Percentiles rank a stretch among this genome's conserved stretches.
Evolutionary conservation across 441 rosid species (phyloP).

Genomic region (Sinapis alba): DNA sequence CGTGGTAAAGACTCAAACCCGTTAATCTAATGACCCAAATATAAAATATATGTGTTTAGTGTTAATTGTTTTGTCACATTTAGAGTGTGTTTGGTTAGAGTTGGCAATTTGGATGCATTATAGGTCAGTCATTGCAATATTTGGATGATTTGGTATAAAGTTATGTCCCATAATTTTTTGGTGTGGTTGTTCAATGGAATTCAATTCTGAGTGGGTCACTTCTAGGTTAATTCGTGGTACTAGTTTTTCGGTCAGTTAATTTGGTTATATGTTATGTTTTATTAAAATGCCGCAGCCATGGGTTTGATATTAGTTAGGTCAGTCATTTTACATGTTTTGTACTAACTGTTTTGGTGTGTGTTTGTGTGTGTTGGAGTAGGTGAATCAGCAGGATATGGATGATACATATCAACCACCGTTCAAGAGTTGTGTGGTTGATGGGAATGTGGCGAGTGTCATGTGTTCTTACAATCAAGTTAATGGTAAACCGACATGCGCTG

Average conservation of each 20-base stretch:
- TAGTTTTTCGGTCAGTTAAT: neutral
- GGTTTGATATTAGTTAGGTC: neutral
- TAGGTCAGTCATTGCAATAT: neutral
- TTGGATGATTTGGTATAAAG: neutral
- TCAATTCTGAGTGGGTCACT: neutral
- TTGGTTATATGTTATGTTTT: neutral
- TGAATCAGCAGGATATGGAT: slow-evolving; percentile 82
- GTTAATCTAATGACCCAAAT: neutral
- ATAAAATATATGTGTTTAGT: no score
- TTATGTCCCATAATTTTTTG: neutral
- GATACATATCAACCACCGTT: slow-evolving; percentile 95
- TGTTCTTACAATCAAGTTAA: slow-evolving; percentile 90
- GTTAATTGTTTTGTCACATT: neutral
- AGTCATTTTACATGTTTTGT: neutral
- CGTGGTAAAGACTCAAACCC: slow-evolving; percentile 46
- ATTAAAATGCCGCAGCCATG: neutral
- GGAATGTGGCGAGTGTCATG: slow-evolving; percentile 97
- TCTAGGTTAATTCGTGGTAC: neutral
- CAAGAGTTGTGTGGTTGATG: slow-evolving; percentile 87
- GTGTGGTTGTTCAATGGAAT: neutral
- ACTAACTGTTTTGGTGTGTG: neutral
- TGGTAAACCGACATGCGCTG: slow-evolving; percentile 89
- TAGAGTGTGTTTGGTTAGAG: neutral
- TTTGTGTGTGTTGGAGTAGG: slow-evolving; percentile 58
- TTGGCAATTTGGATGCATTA: neutral